A percentile compares a stretch with the other conserved stretches of the same genome.
Conservation (phyloP, 1,284 basidiomycete genomes). For the Psilocybe mexicana region DNA sequence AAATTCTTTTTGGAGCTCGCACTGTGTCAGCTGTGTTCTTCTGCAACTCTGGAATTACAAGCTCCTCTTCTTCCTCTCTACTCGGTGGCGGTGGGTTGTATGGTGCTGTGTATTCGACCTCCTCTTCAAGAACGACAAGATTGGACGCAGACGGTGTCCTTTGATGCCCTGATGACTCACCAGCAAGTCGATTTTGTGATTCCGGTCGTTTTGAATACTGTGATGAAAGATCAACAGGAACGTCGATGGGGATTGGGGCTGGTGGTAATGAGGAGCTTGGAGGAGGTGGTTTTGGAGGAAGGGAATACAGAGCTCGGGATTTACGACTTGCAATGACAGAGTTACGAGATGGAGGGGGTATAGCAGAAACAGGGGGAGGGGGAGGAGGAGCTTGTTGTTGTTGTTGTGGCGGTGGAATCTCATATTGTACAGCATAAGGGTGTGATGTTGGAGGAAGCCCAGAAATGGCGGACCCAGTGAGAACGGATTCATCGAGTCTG, state of each 20-base stretch:
- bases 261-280: constrained; percentile 65
- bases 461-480: constrained; percentile 32
- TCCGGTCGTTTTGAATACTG: constrained; percentile 17
- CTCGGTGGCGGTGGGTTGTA: constrained; percentile 4
- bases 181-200: constrained; percentile 8
- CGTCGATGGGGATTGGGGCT: constrained; percentile 46
- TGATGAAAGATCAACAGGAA: constrained; percentile 25
- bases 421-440: constrained; percentile 47
- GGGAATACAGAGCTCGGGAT: constrained; percentile 55
- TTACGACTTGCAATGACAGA: constrained; percentile 35
- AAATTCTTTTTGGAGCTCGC: constrained; percentile 45
- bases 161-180: constrained; percentile 33
- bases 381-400: constrained; percentile 25
- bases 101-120: constrained; percentile 42
- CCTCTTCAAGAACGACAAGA: constrained; percentile 63
- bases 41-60: constrained; percentile 22
- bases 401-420: constrained; percentile 23
- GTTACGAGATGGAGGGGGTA: constrained; percentile 17
- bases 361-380: constrained; percentile 12
- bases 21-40: constrained; percentile 37
- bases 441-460: constrained; percentile 35
- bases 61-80: too few relatives aligned
- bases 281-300: constrained; percentile 67
- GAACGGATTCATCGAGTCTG: constrained; percentile 44
- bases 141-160: constrained; percentile 52